Evolutionary conservation across 805 yeast genomes (phyloP).

Genomic region (Wickerhamiella galacta): DNA sequence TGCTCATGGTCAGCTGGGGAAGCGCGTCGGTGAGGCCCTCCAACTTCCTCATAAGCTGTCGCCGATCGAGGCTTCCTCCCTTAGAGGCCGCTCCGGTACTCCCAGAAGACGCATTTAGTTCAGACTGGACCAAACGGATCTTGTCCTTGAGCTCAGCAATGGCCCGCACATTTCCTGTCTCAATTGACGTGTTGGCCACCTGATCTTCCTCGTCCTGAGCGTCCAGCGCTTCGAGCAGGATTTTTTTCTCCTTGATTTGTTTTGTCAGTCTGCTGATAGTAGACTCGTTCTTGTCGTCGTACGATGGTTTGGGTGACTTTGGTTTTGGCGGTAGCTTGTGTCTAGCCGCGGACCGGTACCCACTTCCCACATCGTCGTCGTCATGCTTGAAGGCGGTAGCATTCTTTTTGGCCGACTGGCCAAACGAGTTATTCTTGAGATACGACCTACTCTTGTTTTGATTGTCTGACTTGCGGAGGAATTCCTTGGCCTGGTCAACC

Average conservation of each 20-base stretch:
- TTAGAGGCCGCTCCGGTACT: slow-evolving; percentile 23
- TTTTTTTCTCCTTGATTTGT: slow-evolving; percentile 52
- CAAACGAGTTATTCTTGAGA: slow-evolving; percentile 21
- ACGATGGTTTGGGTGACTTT: slow-evolving; percentile 1
- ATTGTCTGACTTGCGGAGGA: slow-evolving; percentile 25
- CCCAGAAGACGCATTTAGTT: slow-evolving; percentile 11
- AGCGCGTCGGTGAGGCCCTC: slow-evolving; percentile 51
- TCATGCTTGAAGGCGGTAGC: slow-evolving; percentile 50
- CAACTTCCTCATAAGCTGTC: slow-evolving; percentile 39
- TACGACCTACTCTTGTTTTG: slow-evolving; percentile 15
- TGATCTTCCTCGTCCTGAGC: slow-evolving; percentile 33
- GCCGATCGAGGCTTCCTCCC: slow-evolving; percentile 31
- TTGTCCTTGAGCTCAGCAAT: slow-evolving; percentile 49
- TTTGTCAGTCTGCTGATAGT: slow-evolving; percentile 40
- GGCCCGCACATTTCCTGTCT: slow-evolving; percentile 30
- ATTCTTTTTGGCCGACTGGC: slow-evolving; percentile 24
- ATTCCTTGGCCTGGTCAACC: slow-evolving; percentile 51
- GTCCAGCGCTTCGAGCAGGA: slow-evolving; percentile 53
- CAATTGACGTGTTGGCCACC: slow-evolving; percentile 24
- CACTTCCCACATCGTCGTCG: slow-evolving; percentile 48
- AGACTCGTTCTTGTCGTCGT: slow-evolving; percentile 14
- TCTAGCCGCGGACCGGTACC: slow-evolving; percentile 47
- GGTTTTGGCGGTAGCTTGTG: slow-evolving; percentile 27
- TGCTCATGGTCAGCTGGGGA: slow-evolving; percentile 49
- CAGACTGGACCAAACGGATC: slow-evolving; percentile 31